Evolutionary conservation across 805 yeast genomes (phyloP).

Genomic region (Ogataea trehaloabstinens): DNA sequence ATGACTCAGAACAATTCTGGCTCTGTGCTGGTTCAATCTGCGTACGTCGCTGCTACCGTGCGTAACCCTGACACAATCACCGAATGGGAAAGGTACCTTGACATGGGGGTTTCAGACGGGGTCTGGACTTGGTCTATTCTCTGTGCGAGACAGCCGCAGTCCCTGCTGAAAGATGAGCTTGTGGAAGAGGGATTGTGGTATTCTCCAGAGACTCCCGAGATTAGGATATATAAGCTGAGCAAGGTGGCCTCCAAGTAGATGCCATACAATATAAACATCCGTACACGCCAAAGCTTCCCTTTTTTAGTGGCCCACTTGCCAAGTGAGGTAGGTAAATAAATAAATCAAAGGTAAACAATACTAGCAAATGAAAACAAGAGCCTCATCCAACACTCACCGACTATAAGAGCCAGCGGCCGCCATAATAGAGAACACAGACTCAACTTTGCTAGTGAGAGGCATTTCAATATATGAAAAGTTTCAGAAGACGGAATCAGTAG

Average conservation of each 20-base stretch:
- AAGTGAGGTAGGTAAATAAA: no score
- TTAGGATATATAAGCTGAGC: conserved; percentile 23
- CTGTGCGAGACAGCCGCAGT: conserved; percentile 1
- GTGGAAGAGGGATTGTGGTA: conserved; percentile 17
- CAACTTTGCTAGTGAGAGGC: no score
- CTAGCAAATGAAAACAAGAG: not conserved
- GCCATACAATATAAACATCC: no score
- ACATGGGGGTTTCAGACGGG: conserved; percentile 21
- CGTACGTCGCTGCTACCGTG: conserved; percentile 67
- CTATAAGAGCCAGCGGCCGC: no score
- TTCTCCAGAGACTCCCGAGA: conserved; percentile 23
- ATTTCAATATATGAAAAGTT: no score
- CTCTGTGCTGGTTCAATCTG: conserved; percentile 20
- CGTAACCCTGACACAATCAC: conserved; percentile 55
- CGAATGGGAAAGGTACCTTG: conserved; percentile 40
- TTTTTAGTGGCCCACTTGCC: no score
- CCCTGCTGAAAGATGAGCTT: not conserved
- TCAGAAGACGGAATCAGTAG: no score
- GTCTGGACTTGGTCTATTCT: conserved; percentile 28
- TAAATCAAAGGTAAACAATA: conserved; percentile 1
- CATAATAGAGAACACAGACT: no score
- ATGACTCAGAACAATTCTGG: conserved; percentile 19
- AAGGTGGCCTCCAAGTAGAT: no score
- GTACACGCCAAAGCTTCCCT: no score
- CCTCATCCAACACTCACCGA: no score